Base-by-base conservation (phyloP, 306 rosid genomes). In the Albizia julibrissin region DNA sequence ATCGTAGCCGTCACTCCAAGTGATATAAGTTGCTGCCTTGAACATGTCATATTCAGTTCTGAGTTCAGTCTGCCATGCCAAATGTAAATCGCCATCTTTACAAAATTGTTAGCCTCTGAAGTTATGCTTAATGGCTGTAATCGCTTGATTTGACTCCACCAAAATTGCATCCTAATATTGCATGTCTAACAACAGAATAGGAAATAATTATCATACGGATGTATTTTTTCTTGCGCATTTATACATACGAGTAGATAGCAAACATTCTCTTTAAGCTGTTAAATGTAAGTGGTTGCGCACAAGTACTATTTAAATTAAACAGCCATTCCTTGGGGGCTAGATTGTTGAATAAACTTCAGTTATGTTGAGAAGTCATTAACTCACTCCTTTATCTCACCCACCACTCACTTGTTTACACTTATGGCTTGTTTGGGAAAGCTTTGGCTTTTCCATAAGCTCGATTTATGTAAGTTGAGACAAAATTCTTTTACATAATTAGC, bases 1-100 rank as follows among this genome's bases (percentile, higher is more conserved):
- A 72, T 76, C 83, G 79, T 39, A 76, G 81, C 69, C 82, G 37
- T 21, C 42, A 66, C 62, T 86, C 89, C 80, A 73, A 66, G 71
- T 83, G 77, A 84, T 54, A 24, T 3, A n/a, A 42, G 26, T 21
- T 6, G 19, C 50, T 56, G 34, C 29, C 10, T 56, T 33, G 64
- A 54, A 33, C 33, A 3, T 3, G n/a, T 69, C 50, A 21, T n/a
- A 21, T n/a, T 69, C 31, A 52, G 29, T 74, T 52, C 59, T 47
- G 18, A 43, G 50, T 33, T 56, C 6, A 69, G 27, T 15, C 29
- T 8, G 27, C 78, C 29, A 26, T 47, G 62, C 49, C 58, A 22
- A 22, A n/a, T 58, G 65, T n/a, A 58, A 58, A 22, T 74, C 8
- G n/a, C 22, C 21, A 56, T 58, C 1, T 5, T 58, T 22, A 22